Percentiles rank a stretch among this genome's conserved stretches.
phyloP scores from a whole-genome alignment of 2,329 filamentous ascomycete species.

The Penicillium glabrum region DNA sequence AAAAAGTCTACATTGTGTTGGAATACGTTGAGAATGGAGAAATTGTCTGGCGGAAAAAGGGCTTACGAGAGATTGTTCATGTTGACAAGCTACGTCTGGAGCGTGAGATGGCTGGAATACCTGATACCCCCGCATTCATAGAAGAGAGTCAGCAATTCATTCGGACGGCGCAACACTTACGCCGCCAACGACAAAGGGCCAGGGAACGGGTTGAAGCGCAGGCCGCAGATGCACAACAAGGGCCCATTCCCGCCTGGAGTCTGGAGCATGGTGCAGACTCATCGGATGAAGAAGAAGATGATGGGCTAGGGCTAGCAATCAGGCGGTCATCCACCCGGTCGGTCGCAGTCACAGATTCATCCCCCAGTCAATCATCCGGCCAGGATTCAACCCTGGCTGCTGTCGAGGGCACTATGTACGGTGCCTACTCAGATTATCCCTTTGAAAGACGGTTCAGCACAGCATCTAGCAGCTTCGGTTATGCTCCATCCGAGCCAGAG shows the following conservation, averaged over 20 bases:
- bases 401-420: conserved; percentile 76
- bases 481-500: conserved; percentile 46
- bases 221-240: conserved; percentile 52
- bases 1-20: conserved; percentile 97
- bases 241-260: conserved; percentile 73
- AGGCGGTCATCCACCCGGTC: conserved; percentile 36
- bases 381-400: conserved; percentile 47
- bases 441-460: conserved; percentile 76
- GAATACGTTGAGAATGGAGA: conserved; percentile 95
- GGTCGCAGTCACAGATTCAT: conserved; percentile 47
- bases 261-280: conserved; percentile 71
- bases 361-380: conserved; percentile 52
- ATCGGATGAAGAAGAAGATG: conserved; percentile 49
- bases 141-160: conserved; percentile 47
- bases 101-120: conserved; percentile 70
- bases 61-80: conserved; percentile 75
- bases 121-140: conserved; percentile 60
- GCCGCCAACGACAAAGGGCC: conserved; percentile 52
- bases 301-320: conserved; percentile 28
- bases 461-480: conserved; percentile 63
- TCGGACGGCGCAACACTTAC: conserved; percentile 35
- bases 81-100: conserved; percentile 81
- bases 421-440: conserved; percentile 63
- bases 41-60: conserved; percentile 90
- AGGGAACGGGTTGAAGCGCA: conserved; percentile 62